A percentile compares a stretch with the other conserved stretches of the same genome.
Evolutionary conservation across 2,329 filamentous ascomycete species (phyloP).

Genomic region (Dactylellina haptotyla): DNA sequence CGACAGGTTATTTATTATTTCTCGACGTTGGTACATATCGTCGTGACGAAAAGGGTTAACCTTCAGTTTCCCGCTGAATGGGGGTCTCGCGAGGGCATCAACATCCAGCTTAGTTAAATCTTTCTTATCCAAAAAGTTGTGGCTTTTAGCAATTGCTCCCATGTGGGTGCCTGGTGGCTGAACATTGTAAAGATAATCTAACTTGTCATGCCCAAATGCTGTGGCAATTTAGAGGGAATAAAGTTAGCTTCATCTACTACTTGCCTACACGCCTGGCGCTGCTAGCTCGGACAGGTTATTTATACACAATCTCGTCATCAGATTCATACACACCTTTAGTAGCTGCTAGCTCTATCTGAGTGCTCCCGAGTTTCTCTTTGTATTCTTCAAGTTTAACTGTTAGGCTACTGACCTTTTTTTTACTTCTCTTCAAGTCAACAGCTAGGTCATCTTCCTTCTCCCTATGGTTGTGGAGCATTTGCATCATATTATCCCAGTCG

Average conservation of each 20-base stretch:
- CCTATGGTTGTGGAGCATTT: not conserved
- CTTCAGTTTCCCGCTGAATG: conserved; percentile 14
- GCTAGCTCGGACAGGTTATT: too few species aligned
- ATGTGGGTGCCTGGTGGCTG: too few species aligned
- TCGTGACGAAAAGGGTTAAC: conserved; percentile 33
- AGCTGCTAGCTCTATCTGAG: conserved; percentile 14
- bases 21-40: conserved; percentile 38
- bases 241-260: conserved; percentile 5
- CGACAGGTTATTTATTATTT: conserved; percentile 36
- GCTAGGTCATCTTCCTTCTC: not conserved
- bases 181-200: conserved; percentile 17
- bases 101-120: conserved; percentile 12
- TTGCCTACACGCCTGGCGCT: too few species aligned
- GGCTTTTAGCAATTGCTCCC: not conserved
- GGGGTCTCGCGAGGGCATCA: not conserved
- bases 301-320: too few species aligned
- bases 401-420: not conserved
- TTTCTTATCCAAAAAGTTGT: not conserved
- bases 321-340: conserved; percentile 26
- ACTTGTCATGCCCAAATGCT: conserved; percentile 19
- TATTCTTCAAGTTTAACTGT: not conserved
- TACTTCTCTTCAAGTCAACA: not conserved
- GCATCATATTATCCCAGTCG: not conserved
- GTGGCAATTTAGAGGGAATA: not conserved
- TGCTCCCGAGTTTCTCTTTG: not conserved